Evolutionary conservation across 805 yeast genomes (phyloP).

Genomic region (Cyberlindnera petersonii): DNA sequence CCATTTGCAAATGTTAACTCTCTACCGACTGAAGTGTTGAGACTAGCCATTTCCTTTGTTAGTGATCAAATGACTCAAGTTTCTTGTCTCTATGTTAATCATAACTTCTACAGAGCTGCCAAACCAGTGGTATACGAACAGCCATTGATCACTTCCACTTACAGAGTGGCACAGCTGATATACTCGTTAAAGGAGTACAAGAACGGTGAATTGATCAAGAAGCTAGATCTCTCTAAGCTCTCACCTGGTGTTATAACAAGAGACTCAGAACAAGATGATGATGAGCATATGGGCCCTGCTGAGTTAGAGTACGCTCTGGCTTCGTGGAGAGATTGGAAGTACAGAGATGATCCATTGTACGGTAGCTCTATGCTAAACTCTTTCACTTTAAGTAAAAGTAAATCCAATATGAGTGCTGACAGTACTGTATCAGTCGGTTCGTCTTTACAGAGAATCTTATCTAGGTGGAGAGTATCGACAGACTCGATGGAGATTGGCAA

Average conservation of each 20-base stretch:
- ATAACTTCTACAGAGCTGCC: constrained; percentile 46
- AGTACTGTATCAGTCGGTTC: constrained; percentile 17
- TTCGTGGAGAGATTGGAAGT: constrained; percentile 93
- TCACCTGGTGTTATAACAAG: constrained; percentile 35
- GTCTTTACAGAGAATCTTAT: constrained; percentile 14
- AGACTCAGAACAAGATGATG: constrained; percentile 9
- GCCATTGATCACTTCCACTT: constrained; percentile 63
- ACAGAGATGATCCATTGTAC: constrained; percentile 66
- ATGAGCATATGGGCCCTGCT: constrained; percentile 9
- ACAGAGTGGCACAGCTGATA: constrained; percentile 76
- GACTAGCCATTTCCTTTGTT: constrained; percentile 24
- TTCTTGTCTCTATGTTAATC: constrained; percentile 47
- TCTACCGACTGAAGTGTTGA: constrained; percentile 33
- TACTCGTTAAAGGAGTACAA: constrained; percentile 57
- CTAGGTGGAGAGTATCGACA: constrained; percentile 4
- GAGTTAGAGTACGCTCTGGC: constrained; percentile 46
- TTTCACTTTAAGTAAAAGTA: constrained; percentile 24
- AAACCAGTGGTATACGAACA: constrained; percentile 51
- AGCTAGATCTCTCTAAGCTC: constrained; percentile 53
- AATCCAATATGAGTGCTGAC: constrained; percentile 24
- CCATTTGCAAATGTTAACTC: constrained; percentile 23
- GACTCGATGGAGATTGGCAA: constrained; percentile 5
- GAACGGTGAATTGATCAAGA: constrained; percentile 53
- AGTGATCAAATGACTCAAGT: constrained; percentile 40
- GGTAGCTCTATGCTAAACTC: constrained; percentile 35